Base-by-base conservation (phyloP, 2,329 filamentous ascomycete species). In the Colletotrichum gloeosporioides region DNA sequence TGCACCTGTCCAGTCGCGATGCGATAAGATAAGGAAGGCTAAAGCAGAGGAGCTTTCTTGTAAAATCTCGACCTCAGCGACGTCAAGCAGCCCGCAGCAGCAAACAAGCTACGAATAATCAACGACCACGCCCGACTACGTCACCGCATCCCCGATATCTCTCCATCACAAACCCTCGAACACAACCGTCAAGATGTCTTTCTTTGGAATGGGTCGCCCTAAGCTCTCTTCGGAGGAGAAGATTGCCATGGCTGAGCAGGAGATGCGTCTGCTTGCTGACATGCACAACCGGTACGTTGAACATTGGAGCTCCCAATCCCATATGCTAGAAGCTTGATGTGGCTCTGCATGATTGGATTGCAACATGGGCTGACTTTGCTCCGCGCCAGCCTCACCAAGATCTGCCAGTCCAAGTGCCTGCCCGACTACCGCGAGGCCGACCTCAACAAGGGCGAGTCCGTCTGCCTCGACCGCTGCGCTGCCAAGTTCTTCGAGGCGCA, bases 401-500 rank as follows among this genome's bases (percentile, higher is more conserved):
- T 95, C 78, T 99, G 97, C 92, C 93, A 95, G 80, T 93, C 94
- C 85, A 99, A 99, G 90, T 99, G 97, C 88, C 92, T 99, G 81
- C 96, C 96, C 78, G 93, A 96, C 82, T 99, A 99, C 92, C 95
- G 96, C 85, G 97, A 99, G 89, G 93, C 92, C 85, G 96, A 99
- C 82, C 93, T 99, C 83, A 98, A 98, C 92, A 99, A 99, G 90
- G 98, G 96, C 90, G 97, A 99, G 88, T 96, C 94, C 80, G 97
- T 99, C 81, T 99, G 98, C 89, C 93, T 99, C 81, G 97, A 99
- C 89, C 95, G 97, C 83, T 99, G 98, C 88, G 95, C 98, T 75
- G 92, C 95, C 84, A 99, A 99, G 90, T 99, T 99, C 90, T 98
- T 99, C 88, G 96, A 99, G 82, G 96, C 98, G 83, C 98, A 98